A percentile compares a stretch with the other conserved stretches of the same genome.
Conservation (phyloP, 2,329 filamentous ascomycete genomes). For the Apiospora marii region DNA sequence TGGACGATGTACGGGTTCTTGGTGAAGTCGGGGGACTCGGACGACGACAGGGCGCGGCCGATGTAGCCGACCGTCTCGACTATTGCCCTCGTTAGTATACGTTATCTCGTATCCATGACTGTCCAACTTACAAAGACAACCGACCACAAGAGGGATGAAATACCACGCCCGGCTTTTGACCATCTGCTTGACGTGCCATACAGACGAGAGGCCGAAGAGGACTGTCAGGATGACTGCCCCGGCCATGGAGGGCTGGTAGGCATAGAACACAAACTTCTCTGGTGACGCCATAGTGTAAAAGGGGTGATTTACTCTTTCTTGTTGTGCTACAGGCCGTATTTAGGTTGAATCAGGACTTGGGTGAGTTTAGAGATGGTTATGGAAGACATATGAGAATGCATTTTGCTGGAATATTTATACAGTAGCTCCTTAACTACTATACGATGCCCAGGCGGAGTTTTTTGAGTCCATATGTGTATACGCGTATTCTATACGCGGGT, state of each 20-base stretch:
- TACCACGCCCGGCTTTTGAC: constrained; percentile 54
- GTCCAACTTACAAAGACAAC: constrained; percentile 54
- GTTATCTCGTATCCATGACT: too few relatives aligned
- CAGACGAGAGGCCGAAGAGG: constrained; percentile 48
- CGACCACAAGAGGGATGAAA: constrained; percentile 59
- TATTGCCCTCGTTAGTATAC: constrained; percentile 32
- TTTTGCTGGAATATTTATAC: neutral
- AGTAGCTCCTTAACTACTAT: too few relatives aligned
- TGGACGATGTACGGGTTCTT: constrained; percentile 48
- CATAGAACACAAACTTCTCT: constrained; percentile 24
- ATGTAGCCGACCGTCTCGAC: constrained; percentile 62
- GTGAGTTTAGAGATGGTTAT: neutral
- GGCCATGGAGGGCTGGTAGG: constrained; percentile 24
- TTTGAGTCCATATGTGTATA: neutral
- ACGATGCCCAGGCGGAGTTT: neutral
- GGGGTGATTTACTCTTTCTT: neutral
- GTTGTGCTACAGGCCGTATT: too few relatives aligned
- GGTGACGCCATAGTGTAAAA: neutral
- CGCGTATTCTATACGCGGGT: neutral
- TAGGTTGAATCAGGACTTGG: too few relatives aligned
- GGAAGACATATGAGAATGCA: neutral
- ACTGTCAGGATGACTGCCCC: constrained; percentile 45
- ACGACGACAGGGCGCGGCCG: constrained; percentile 53
- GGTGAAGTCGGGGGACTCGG: constrained; percentile 46
- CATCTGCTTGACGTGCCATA: constrained; percentile 48